phyloP scores from a whole-genome alignment of 2,329 filamentous ascomycete species.

The Calcarisporium arbuscula region DNA sequence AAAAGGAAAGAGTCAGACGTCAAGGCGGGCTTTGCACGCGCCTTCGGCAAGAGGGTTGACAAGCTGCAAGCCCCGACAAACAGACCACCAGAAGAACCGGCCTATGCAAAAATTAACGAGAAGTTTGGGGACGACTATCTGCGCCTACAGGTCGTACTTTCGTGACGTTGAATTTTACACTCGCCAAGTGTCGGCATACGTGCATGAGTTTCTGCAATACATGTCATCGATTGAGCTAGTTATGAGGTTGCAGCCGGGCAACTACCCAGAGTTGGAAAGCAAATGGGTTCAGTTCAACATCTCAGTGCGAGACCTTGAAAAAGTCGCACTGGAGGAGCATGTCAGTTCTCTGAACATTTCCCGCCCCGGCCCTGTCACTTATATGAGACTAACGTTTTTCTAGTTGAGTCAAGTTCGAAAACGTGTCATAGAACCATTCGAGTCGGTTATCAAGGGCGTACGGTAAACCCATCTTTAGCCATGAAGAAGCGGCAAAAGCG shows the following conservation, averaged over 20 bases:
- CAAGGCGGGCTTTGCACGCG: slow-evolving; percentile 75
- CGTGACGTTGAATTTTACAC: slow-evolving; percentile 93
- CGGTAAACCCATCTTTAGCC: slow-evolving; percentile 73
- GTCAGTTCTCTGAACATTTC: slow-evolving; percentile 50
- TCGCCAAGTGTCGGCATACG: slow-evolving; percentile 70
- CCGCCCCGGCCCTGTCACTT: not conserved
- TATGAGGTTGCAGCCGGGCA: slow-evolving; percentile 64
- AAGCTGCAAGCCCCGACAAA: slow-evolving; percentile 64
- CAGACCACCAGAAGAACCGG: slow-evolving; percentile 66
- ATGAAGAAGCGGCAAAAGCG: slow-evolving; percentile 95
- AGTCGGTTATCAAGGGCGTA: slow-evolving; percentile 73
- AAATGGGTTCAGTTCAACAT: slow-evolving; percentile 92
- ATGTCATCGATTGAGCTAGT: slow-evolving; percentile 77
- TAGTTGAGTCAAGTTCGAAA: slow-evolving; percentile 63
- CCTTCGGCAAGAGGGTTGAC: slow-evolving; percentile 82
- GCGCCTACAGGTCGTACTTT: slow-evolving; percentile 82
- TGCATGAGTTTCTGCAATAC: slow-evolving; percentile 75
- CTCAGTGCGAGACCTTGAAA: slow-evolving; percentile 78
- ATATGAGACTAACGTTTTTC: slow-evolving; percentile 6
- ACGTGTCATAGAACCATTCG: slow-evolving; percentile 79
- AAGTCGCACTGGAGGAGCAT: slow-evolving; percentile 77
- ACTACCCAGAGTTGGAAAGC: slow-evolving; percentile 79
- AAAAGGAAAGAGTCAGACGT: slow-evolving; percentile 88
- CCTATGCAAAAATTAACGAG: slow-evolving; percentile 75
- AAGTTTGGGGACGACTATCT: slow-evolving; percentile 90